These are phyloP conservation scores for Zygosaccharomyces lentus DNA, from an alignment of 805 yeast genomes.

Conservation along the genomic window DNA sequence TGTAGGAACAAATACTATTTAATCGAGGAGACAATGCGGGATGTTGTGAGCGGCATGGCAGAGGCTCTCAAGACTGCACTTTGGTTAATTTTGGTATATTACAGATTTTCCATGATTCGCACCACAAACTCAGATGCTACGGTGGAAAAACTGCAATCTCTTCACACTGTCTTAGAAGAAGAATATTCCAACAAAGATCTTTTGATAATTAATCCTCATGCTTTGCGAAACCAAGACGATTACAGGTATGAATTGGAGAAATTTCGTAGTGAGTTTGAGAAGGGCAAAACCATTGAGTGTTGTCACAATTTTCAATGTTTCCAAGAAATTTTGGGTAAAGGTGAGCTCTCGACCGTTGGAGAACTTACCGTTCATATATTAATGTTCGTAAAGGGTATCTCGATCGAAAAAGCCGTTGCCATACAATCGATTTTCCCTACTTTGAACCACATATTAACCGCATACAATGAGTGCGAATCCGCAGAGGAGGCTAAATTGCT, in stretches of 20 bases:
- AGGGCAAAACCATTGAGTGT: constrained; percentile 32
- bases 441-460: constrained; percentile 48
- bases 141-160: constrained; percentile 36
- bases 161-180: constrained; percentile 51
- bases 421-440: constrained; percentile 72
- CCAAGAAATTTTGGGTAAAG: constrained; percentile 64
- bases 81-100: constrained; percentile 60
- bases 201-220: constrained; percentile 49
- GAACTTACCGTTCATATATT: constrained; percentile 75
- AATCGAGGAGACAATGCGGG: constrained; percentile 65
- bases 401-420: constrained; percentile 77
- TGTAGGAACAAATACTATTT: constrained; percentile 66
- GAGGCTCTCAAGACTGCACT: constrained; percentile 75
- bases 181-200: constrained; percentile 41
- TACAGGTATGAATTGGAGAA: constrained; percentile 40
- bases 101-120: constrained; percentile 61
- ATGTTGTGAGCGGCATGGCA: constrained; percentile 42
- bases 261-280: constrained; percentile 46
- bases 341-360: constrained; percentile 62
- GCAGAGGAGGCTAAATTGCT: constrained; percentile 28
- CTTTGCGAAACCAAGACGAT: constrained; percentile 47
- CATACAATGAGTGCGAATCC: constrained; percentile 27
- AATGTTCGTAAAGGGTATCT: constrained; percentile 74
- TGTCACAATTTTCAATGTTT: constrained; percentile 52
- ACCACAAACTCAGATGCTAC: constrained; percentile 75